Base-by-base conservation (phyloP, 495 filamentous ascomycete species). In the Talaromyces adpressus region DNA sequence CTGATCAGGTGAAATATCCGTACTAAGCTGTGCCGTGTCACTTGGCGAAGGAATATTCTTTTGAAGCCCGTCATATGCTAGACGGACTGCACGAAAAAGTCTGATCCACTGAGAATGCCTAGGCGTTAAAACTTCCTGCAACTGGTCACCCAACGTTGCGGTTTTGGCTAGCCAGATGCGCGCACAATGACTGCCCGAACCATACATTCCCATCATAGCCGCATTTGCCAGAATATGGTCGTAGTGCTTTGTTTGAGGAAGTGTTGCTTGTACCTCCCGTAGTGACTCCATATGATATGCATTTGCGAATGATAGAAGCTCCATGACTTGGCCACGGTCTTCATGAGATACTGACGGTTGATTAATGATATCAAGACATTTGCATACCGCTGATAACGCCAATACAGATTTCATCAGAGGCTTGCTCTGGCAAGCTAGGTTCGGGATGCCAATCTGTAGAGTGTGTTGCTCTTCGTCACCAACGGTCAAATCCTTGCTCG, bases 121-220 rank as follows among this genome's bases (percentile, higher is more conserved):
- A 6, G 78, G 75, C 20, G 69, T 59, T 4, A 76, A 53, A 3
- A 71, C 67, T 5, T 20, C 52, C 22, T 69, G 61, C 18, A 51
- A 39, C 8, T 23, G 63, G n/a, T 67, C 67, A 41, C 22, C 59
- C 12, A 63, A 45, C 8, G 64, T 65, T n/a, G 71, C 69, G 12
- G 68, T 76, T 18, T 67, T 68, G 4, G 70, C 69, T 5, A 79
- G 65, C 69, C 69, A 71, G 27, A 79, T 73, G 34, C 77, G 71
- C 20, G 72, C 63, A 12, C 67, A 69, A 47, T 79, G 75, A 58
- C 71, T 78, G 5, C 64, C 73, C 4, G 76, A 77, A 5, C 72
- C 77, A 60, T 80, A 79, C 68, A 80, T 67, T 23, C 72, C 77
- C 77, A 81, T 81, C 67, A 81, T 66, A 8, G 76, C 73, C 1